A percentile compares a stretch with the other conserved stretches of the same genome.
These are phyloP conservation scores for Teunomyces lycoperdinae DNA, from an alignment of 805 yeast species.

Conservation along the genomic window DNA sequence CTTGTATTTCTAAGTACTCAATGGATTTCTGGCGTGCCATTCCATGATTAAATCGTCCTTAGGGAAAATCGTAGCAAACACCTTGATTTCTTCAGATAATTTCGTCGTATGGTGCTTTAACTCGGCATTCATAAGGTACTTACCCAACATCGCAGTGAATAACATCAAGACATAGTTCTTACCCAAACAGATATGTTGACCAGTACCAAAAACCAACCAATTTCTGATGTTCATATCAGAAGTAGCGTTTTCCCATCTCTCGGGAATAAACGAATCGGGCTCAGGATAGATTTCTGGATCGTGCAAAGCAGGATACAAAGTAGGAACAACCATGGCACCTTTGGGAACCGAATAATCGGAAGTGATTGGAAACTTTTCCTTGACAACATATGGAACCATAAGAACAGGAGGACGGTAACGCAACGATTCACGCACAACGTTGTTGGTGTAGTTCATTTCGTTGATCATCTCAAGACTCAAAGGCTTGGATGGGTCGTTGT, in stretches of 20 bases:
- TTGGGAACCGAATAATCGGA: constrained; percentile 89
- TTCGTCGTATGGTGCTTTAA: constrained; percentile 81
- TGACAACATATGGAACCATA: constrained; percentile 96
- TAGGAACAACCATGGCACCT: constrained; percentile 96
- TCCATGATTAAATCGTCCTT: constrained; percentile 85
- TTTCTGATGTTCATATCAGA: constrained; percentile 78
- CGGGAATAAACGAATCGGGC: constrained; percentile 94
- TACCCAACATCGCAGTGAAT: constrained; percentile 87
- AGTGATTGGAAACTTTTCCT: constrained; percentile 79
- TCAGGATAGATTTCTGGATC: constrained; percentile 95
- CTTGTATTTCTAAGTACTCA: constrained; percentile 5
- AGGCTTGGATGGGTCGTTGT: constrained; percentile 63
- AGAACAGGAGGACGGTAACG: constrained; percentile 96
- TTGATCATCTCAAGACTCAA: constrained; percentile 74
- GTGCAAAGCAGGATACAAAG: constrained; percentile 91
- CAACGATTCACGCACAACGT: constrained; percentile 89
- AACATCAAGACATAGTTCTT: constrained; percentile 90
- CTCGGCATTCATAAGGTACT: constrained; percentile 77
- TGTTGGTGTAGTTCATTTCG: constrained; percentile 80
- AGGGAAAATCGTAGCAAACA: constrained; percentile 97
- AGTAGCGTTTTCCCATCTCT: constrained; percentile 87
- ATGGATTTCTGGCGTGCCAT: constrained; percentile 66
- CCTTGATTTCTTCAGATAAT: constrained; percentile 86
- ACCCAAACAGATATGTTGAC: constrained; percentile 95
- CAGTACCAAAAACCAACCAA: constrained; percentile 97